Evolutionary conservation across 306 rosid genomes (phyloP), one percentile per base, ranked within the genome.

Genomic region (Pyrus betulifolia): DNA sequence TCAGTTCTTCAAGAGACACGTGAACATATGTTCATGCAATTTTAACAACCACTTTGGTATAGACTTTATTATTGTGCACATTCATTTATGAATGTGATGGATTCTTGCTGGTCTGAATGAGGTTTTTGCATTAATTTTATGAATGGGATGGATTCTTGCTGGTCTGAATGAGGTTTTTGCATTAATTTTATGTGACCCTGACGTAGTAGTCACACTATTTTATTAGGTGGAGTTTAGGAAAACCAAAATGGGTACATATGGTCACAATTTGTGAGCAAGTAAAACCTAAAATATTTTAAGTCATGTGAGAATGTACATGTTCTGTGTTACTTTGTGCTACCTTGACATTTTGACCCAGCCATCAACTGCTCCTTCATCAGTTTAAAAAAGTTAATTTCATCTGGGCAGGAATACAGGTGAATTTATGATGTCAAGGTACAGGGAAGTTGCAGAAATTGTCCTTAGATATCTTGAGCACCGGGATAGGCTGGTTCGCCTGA

Each of bases 361-460:
- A 25, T 57, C 66, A 33, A 33, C 54, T 35, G 35, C 76, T 35
- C 28, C 76, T 35, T 21, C 76, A 38, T 38, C 11, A 40, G 38
- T 75, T 65, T 25, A 4, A 57, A 5, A 21, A 62, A 8, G 14
- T 84, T 63, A 65, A 76, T 75, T 76, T 65, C 77, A 69, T 73
- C 31, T 87, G 75, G 69, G 79, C 86, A 95, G 99, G 97, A 95
- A 95, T 82, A 92, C 99, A 4, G 99, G 99, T 64, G 99, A 95
- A 80, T 95, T 95, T 78, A 95, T 95, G 99, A 95, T 95, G 99
- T 92, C 99, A 77, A 90, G 99, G 86, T 95, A 95, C 69, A 91
- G 97, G 74, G 99, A 95, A 90, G 98, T 95, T 87, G 97, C 98
- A 1, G 97, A 92, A 15, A 95, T 92, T 85, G 99, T 95, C 85